These are phyloP conservation scores for Phytopythium oedochilum DNA, from an alignment of 352 stramenopile species.

Conservation along the genomic window DNA sequence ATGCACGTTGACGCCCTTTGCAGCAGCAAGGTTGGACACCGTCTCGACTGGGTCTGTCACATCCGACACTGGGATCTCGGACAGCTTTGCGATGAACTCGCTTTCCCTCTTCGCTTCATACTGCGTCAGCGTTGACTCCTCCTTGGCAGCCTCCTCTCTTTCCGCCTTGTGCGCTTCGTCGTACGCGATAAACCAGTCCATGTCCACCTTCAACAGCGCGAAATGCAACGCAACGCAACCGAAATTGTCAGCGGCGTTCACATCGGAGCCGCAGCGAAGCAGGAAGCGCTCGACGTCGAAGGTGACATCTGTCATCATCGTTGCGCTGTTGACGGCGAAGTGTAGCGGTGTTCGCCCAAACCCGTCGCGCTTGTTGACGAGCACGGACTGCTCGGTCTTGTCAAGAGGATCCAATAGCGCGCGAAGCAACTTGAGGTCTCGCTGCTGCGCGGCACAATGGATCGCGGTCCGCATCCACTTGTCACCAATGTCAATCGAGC, in stretches of 20 bases:
- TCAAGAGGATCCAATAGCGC: conserved; percentile 32
- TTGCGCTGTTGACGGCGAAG: conserved; percentile 58
- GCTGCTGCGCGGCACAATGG: conserved; percentile 50
- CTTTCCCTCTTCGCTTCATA: conserved; percentile 51
- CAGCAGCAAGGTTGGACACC: conserved; percentile 57
- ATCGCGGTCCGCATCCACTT: conserved; percentile 40
- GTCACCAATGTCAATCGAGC: conserved; percentile 39
- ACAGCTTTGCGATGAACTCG: conserved; percentile 29
- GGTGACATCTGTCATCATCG: conserved; percentile 57
- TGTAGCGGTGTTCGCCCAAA: conserved; percentile 57
- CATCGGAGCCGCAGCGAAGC: conserved; percentile 44
- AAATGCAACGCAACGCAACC: conserved; percentile 58
- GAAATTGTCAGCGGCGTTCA: conserved; percentile 50
- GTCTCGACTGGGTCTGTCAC: conserved; percentile 73
- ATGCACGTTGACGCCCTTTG: conserved; percentile 34
- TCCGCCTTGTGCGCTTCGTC: conserved; percentile 28
- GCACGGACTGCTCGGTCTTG: conserved; percentile 6
- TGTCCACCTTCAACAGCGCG: conserved; percentile 57
- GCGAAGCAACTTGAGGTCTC: conserved; percentile 50
- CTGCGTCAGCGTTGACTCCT: conserved; percentile 17
- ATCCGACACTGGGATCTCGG: conserved; percentile 22
- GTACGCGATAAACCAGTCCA: conserved; percentile 60
- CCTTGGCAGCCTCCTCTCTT: neutral
- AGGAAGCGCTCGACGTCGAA: conserved; percentile 72
- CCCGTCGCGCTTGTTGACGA: conserved; percentile 42